These are phyloP conservation scores for Streptanthus diversifolius DNA, from an alignment of 345 rosid genomes.

Conservation along the genomic window DNA sequence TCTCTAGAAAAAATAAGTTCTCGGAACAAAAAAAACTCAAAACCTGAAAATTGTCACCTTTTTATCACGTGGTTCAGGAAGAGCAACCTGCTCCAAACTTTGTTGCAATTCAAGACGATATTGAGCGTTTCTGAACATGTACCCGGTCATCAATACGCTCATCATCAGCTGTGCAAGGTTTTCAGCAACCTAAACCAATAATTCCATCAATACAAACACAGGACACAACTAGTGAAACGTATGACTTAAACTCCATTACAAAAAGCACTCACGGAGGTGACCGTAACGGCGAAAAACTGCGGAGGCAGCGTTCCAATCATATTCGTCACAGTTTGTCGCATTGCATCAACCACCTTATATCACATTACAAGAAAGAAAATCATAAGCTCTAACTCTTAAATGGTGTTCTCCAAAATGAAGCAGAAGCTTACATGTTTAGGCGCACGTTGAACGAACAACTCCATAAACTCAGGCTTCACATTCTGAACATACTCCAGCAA, in stretches of 20 bases:
- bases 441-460: conserved; percentile 82
- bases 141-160: conserved; percentile 95
- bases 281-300: conserved; percentile 75
- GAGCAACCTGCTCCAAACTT: conserved; percentile 86
- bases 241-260: not conserved
- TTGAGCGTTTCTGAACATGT: conserved; percentile 92
- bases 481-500: conserved; percentile 87
- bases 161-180: conserved; percentile 98
- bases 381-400: not conserved
- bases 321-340: conserved; percentile 90
- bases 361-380: conserved; percentile 8
- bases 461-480: conserved; percentile 97
- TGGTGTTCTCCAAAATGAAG: not conserved
- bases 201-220: conserved; percentile 1
- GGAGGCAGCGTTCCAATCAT: conserved; percentile 98
- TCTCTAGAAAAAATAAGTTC: not conserved
- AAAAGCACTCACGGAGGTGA: conserved; percentile 65
- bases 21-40: not conserved
- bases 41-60: conserved; percentile 39
- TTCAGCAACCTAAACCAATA: conserved; percentile 75
- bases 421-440: conserved; percentile 61
- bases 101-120: conserved; percentile 88
- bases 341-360: conserved; percentile 85
- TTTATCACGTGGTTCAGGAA: conserved; percentile 65
- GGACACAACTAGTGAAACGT: not conserved